Percentiles rank a stretch among this genome's conserved stretches.
phyloP scores from a whole-genome alignment of 768 basidiomycete species.

The Suillus variegatus region DNA sequence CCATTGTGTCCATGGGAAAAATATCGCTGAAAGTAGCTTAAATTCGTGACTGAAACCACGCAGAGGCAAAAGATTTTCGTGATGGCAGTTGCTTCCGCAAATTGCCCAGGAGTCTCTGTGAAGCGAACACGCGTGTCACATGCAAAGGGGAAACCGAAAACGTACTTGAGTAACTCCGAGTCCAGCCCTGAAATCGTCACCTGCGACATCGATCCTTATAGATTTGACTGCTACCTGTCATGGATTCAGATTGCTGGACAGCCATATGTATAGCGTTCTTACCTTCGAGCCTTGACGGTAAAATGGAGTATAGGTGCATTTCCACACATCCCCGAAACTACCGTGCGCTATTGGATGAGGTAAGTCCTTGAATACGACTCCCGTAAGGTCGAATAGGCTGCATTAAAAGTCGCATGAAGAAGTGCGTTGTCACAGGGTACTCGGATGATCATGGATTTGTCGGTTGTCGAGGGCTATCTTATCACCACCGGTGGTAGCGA shows the following conservation, averaged over 20 bases:
- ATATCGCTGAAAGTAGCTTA: slow-evolving; percentile 30
- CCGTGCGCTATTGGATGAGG: slow-evolving; percentile 5
- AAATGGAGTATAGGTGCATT: neutral
- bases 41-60: slow-evolving; percentile 30
- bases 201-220: slow-evolving; percentile 5
- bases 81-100: slow-evolving; percentile 27
- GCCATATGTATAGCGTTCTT: neutral
- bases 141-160: neutral
- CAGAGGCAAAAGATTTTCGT: slow-evolving; percentile 28
- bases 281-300: neutral
- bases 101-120: slow-evolving; percentile 17
- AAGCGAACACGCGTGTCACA: neutral
- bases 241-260: neutral
- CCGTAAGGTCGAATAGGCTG: slow-evolving; percentile 6
- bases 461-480: neutral
- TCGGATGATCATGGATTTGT: neutral
- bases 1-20: slow-evolving; percentile 37
- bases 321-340: slow-evolving; percentile 13
- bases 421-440: neutral
- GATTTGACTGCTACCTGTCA: slow-evolving; percentile 11
- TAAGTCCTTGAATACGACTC: neutral
- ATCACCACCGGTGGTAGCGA: neutral
- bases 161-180: slow-evolving; percentile 3
- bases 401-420: neutral
- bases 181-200: neutral